phyloP scores from a whole-genome alignment of 108 stramenopile genomes.

The Conticribra weissflogii region DNA sequence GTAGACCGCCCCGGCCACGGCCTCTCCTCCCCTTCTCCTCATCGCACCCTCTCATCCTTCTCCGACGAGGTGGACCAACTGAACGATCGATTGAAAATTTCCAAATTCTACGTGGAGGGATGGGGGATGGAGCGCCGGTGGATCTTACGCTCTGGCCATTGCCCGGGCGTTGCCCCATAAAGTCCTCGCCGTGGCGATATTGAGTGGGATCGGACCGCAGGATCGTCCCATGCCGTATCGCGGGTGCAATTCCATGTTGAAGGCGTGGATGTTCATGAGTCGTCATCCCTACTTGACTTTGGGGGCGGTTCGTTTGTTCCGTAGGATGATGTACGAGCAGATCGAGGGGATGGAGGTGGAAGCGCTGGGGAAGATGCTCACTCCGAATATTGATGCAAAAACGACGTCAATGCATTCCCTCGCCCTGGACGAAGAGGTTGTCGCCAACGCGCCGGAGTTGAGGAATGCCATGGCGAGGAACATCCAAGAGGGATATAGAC shows the following conservation, averaged over 20 bases:
- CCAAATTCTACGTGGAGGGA: constrained; percentile 10
- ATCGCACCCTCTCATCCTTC: not conserved
- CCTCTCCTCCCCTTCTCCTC: not conserved
- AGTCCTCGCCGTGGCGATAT: not conserved
- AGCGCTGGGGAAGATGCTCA: not conserved
- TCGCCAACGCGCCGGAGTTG: not conserved
- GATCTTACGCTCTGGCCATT: constrained; percentile 11
- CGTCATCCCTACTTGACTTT: too few relatives aligned
- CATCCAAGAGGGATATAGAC: constrained; percentile 5
- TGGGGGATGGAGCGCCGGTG: constrained; percentile 13
- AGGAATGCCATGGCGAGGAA: not conserved
- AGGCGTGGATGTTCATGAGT: too few relatives aligned
- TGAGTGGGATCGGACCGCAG: not conserved
- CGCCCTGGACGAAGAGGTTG: not conserved
- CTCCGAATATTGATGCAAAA: too few relatives aligned
- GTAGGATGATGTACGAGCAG: too few relatives aligned
- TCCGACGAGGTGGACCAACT: constrained; percentile 1
- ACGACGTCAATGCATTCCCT: not conserved
- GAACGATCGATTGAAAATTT: constrained; percentile 6
- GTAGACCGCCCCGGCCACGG: constrained; percentile 14
- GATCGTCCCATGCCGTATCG: not conserved
- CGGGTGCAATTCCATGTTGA: not conserved
- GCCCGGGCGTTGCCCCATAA: not conserved
- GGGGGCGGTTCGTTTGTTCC: too few relatives aligned
- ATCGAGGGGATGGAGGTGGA: not conserved